These are phyloP conservation scores for Quercus phellos DNA, from an alignment of 331 rosid species.

Conservation along the genomic window DNA sequence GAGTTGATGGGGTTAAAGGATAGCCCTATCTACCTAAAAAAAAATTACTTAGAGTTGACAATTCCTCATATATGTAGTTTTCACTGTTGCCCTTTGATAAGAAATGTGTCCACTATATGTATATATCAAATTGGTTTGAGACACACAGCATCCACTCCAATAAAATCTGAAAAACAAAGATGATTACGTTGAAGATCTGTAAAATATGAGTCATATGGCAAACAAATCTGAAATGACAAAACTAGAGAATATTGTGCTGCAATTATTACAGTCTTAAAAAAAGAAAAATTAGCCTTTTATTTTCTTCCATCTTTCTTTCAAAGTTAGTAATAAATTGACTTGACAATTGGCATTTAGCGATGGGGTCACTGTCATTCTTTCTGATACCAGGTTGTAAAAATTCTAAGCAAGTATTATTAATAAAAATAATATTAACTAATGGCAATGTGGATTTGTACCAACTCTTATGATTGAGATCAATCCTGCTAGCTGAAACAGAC, in stretches of 20 bases:
- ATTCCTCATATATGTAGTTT: too few species aligned
- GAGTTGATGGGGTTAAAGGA: too few species aligned
- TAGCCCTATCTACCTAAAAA: too few species aligned
- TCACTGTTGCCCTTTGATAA: too few species aligned
- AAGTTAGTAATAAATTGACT: conserved; percentile 16
- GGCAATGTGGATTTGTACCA: conserved; percentile 7
- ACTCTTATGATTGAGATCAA: conserved; percentile 22
- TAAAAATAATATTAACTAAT: conserved; percentile 8
- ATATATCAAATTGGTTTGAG: too few species aligned
- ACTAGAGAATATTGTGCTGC: background rate
- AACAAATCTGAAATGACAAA: too few species aligned
- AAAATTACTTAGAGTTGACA: too few species aligned
- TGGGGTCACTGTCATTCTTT: conserved; percentile 20
- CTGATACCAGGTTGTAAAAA: background rate
- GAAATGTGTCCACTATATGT: too few species aligned
- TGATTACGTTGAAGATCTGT: too few species aligned
- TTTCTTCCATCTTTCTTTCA: background rate
- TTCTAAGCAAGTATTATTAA: background rate
- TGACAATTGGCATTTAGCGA: conserved; percentile 4
- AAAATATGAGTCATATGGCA: too few species aligned
- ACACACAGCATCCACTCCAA: too few species aligned
- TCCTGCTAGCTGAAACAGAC: conserved; percentile 34
- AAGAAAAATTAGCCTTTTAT: background rate
- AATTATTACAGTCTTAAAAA: conserved; percentile 9
- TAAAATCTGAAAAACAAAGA: too few species aligned